Base-by-base conservation (phyloP, 345 rosid genomes). In the Erucastrum elatum region DNA sequence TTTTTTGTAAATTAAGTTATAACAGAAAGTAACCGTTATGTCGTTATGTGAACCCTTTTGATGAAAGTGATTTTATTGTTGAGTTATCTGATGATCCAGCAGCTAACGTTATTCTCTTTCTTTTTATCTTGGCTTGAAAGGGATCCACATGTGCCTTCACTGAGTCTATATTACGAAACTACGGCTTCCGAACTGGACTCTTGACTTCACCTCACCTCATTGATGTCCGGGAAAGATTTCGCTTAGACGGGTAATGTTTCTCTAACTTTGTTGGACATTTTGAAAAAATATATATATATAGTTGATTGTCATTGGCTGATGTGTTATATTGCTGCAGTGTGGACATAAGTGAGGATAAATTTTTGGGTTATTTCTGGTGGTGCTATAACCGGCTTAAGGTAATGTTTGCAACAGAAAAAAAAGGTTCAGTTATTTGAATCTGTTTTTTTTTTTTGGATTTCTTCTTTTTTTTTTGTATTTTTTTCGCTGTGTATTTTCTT, bases 311-410 rank as follows among this genome's bases (percentile, higher is more conserved):
- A 21, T 21, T 21, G 21, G 72, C 70, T 83, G 81, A 72, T 62
- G 26, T 63, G 25, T 58, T 35, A 7, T 44, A n/a, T 67, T 67
- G 74, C 68, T 88, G 84, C 93, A 95, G 99, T 70, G 83, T 77
- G 76, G 93, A 95, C 74, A 91, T 95, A 74, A 74, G 87, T 31
- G 91, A 93, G 84, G 98, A 93, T 80, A 95, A 95, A 58, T 95
- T 88, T 84, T 82, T 95, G 88, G 84, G 87, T 13, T 95, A 93
- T 86, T 95, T 95, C 87, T 95, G 99, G 99, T 93, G 98, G 98
- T 95, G 99, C 78, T 91, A 84, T 77, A 87, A 93, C 72, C 85
- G 88, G 82, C 88, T 95, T 26, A 95, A 95, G 98, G 99, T 93
- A 77, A 69, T 70, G 37, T 60, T 9, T 39, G 46, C 46, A 2